Conservation (phyloP, 2,329 filamentous ascomycete species). For the Mycocentrospora acerina region DNA sequence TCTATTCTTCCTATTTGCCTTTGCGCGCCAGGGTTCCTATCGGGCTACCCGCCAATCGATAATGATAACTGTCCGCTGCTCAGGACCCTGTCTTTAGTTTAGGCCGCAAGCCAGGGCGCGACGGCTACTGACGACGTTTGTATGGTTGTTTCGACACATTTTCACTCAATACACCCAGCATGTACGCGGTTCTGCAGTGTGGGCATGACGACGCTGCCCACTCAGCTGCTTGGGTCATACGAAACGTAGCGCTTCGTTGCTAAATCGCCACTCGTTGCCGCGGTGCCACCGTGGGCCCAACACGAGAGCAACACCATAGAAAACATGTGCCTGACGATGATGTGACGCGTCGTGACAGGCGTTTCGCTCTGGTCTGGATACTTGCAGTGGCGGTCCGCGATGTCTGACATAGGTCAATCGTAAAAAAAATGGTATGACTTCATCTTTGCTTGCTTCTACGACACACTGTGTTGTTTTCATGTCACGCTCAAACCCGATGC, state of each 20-base stretch:
- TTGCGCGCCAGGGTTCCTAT: slow-evolving; percentile 19
- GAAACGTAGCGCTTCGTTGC: slow-evolving; percentile 19
- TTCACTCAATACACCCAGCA: slow-evolving; percentile 26
- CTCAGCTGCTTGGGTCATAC: slow-evolving; percentile 24
- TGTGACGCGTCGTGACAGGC: slow-evolving; percentile 24
- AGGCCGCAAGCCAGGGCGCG: slow-evolving; percentile 19
- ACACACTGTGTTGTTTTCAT: not conserved
- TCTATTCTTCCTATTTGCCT: slow-evolving; percentile 20
- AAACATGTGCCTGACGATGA: slow-evolving; percentile 13
- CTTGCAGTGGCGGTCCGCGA: slow-evolving; percentile 17
- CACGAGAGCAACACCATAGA: slow-evolving; percentile 18
- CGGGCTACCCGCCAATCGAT: slow-evolving; percentile 45
- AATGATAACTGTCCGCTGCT: slow-evolving; percentile 39
- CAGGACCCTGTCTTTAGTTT: slow-evolving; percentile 29
- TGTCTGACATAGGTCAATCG: slow-evolving; percentile 6
- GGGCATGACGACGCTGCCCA: slow-evolving; percentile 24
- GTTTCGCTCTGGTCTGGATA: slow-evolving; percentile 10
- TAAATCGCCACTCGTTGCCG: slow-evolving; percentile 24
- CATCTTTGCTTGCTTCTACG: slow-evolving; percentile 9
- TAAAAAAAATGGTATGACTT: slow-evolving; percentile 15
- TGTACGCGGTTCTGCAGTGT: slow-evolving; percentile 18
- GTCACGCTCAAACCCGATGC: no score
- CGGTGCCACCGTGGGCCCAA: slow-evolving; percentile 29
- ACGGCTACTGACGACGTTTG: slow-evolving; percentile 28
- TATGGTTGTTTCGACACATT: slow-evolving; percentile 38